Evolutionary conservation across 805 yeast genomes (phyloP).

Genomic region (Alloascoidea africana): DNA sequence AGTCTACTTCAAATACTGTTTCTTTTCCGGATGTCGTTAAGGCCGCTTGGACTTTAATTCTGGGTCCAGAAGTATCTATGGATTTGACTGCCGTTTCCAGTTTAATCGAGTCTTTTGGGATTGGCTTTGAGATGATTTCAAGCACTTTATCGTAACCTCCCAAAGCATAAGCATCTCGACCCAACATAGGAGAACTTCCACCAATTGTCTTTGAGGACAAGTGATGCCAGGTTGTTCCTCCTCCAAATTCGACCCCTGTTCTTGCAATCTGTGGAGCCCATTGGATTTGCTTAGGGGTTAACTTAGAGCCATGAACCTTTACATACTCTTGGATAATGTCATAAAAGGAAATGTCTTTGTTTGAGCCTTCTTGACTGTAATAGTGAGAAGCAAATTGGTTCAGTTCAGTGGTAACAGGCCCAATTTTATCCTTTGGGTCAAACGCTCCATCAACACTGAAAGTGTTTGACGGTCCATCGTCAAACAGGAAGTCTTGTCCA

Average conservation of each 20-base stretch:
- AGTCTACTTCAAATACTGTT: conserved; percentile 33
- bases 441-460: conserved; percentile 20
- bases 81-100: conserved; percentile 17
- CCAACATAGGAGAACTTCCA: conserved; percentile 50
- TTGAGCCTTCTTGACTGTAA: conserved; percentile 32
- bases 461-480: conserved; percentile 24
- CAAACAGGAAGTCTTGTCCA: conserved; percentile 23
- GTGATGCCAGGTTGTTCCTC: conserved; percentile 53
- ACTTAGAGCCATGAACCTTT: conserved; percentile 5
- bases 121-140: conserved; percentile 25
- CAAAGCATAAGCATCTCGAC: conserved; percentile 59
- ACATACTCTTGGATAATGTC: conserved; percentile 34
- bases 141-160: conserved; percentile 44
- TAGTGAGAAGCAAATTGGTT: conserved; percentile 41
- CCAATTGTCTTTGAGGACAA: conserved; percentile 55
- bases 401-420: conserved; percentile 36
- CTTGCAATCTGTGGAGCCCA: conserved; percentile 40
- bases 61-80: neutral
- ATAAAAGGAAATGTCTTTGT: conserved; percentile 34
- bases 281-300: conserved; percentile 20
- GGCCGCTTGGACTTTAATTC: too few species aligned
- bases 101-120: conserved; percentile 18
- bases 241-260: conserved; percentile 57
- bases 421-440: conserved; percentile 4
- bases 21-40: conserved; percentile 13